These are phyloP conservation scores for Geosiphon pyriformis DNA, from an alignment of 192 early-diverging fungal species.

Conservation along the genomic window DNA sequence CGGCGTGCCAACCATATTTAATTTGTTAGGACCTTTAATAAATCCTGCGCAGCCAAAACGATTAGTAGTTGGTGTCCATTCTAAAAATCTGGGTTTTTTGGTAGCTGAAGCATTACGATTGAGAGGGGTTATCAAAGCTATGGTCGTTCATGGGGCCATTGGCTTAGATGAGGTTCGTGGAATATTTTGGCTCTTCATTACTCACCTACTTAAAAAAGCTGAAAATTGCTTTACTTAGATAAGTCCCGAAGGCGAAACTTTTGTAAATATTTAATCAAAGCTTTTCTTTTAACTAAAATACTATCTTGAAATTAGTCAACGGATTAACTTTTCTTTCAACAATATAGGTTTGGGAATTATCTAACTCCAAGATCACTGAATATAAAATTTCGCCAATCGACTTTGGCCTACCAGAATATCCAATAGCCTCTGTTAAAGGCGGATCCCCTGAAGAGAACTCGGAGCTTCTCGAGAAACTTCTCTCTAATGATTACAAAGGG, in stretches of 20 bases:
- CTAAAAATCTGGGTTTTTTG: slow-evolving; percentile 64
- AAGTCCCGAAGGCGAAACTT: slow-evolving; percentile 79
- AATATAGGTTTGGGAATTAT: slow-evolving; percentile 68
- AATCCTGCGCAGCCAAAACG: slow-evolving; percentile 83
- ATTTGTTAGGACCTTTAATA: slow-evolving; percentile 85
- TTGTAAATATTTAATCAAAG: slow-evolving; percentile 46
- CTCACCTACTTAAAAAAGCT: not conserved
- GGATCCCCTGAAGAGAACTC: slow-evolving; percentile 70
- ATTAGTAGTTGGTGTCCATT: slow-evolving; percentile 88
- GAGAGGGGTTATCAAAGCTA: slow-evolving; percentile 70
- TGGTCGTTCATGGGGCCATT: slow-evolving; percentile 89
- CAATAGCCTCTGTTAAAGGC: slow-evolving; percentile 66
- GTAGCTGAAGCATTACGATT: slow-evolving; percentile 81
- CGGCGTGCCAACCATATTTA: slow-evolving; percentile 91
- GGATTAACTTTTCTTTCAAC: not conserved
- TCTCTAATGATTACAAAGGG: slow-evolving; percentile 57
- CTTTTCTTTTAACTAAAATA: no score
- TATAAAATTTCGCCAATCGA: slow-evolving; percentile 71
- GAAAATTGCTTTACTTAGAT: slow-evolving; percentile 35
- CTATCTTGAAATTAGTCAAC: not conserved
- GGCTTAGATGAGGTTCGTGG: slow-evolving; percentile 77
- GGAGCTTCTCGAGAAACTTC: slow-evolving; percentile 57
- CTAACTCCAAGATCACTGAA: slow-evolving; percentile 53
- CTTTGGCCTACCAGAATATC: slow-evolving; percentile 79
- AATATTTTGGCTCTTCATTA: not conserved